Evolutionary conservation across 2,329 filamentous ascomycete genomes (phyloP).

Genomic region (Ciborinia camelliae): DNA sequence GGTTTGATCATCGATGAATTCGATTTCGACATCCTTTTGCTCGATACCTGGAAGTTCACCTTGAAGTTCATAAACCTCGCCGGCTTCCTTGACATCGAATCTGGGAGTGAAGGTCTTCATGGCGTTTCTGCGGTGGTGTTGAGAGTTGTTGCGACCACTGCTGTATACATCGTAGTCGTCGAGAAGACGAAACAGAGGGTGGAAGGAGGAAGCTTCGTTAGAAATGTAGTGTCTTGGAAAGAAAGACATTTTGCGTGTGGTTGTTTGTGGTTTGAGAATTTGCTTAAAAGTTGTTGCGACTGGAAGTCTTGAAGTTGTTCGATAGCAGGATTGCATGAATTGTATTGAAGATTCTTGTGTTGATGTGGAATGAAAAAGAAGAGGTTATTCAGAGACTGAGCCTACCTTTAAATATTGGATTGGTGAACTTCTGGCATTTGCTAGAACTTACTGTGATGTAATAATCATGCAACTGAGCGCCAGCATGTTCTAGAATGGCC

Average conservation of each 20-base stretch:
- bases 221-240: conserved; percentile 50
- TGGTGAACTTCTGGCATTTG: conserved; percentile 11
- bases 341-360: conserved; percentile 20
- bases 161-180: conserved; percentile 61
- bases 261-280: conserved; percentile 30
- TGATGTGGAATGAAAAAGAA: conserved; percentile 16
- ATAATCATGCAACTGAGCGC: neutral
- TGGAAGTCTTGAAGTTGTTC: conserved; percentile 19
- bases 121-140: conserved; percentile 23
- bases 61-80: conserved; percentile 68
- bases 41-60: conserved; percentile 75
- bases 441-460: conserved; percentile 11
- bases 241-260: conserved; percentile 53
- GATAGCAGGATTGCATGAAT: conserved; percentile 15
- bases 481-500: conserved; percentile 7
- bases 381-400: neutral
- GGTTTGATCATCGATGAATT: conserved; percentile 75
- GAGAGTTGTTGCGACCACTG: conserved; percentile 20
- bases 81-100: conserved; percentile 74
- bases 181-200: conserved; percentile 60
- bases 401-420: conserved; percentile 18
- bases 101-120: conserved; percentile 63
- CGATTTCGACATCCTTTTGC: conserved; percentile 71
- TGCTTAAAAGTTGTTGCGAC: conserved; percentile 15
- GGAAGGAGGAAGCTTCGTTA: conserved; percentile 45